Evolutionary conservation across 2,329 filamentous ascomycete genomes (phyloP).

Genomic region (Pestalotiopsis sp.): DNA sequence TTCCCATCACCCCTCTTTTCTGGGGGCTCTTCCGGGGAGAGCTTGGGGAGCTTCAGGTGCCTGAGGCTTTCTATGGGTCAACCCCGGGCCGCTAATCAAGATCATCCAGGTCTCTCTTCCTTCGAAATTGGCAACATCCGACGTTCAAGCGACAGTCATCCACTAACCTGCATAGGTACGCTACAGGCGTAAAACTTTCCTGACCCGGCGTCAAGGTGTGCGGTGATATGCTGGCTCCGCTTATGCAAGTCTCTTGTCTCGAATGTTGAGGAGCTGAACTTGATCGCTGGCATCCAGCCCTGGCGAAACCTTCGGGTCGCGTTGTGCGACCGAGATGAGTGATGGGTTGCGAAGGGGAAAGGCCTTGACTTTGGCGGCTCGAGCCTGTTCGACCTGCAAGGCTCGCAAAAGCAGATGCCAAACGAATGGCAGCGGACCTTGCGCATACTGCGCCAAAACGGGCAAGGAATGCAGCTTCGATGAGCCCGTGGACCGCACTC

Average conservation of each 20-base stretch:
- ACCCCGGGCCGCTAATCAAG: too few species aligned
- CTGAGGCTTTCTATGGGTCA: too few species aligned
- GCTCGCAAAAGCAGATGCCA: constrained; percentile 24
- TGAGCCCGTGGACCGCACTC: constrained; percentile 32
- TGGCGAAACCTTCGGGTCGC: neutral
- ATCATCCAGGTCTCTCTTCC: too few species aligned
- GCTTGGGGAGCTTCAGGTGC: neutral
- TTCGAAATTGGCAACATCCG: too few species aligned
- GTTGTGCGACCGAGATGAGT: neutral
- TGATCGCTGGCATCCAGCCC: too few species aligned
- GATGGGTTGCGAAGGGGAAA: neutral
- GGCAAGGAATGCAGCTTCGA: constrained; percentile 33
- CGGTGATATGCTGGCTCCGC: too few species aligned
- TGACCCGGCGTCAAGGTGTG: too few species aligned
- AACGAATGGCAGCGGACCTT: constrained; percentile 15
- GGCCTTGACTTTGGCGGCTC: neutral
- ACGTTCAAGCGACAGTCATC: too few species aligned
- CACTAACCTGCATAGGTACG: too few species aligned
- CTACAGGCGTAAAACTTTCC: too few species aligned
- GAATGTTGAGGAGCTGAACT: too few species aligned
- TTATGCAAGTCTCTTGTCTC: too few species aligned
- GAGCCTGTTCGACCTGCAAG: constrained; percentile 22
- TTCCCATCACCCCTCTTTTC: neutral
- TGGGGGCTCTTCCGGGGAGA: neutral
- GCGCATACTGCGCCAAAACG: constrained; percentile 29